Percentiles rank a stretch among this genome's conserved stretches.
phyloP scores from a whole-genome alignment of 768 basidiomycete species.

The Pulveroboletus sp. region DNA sequence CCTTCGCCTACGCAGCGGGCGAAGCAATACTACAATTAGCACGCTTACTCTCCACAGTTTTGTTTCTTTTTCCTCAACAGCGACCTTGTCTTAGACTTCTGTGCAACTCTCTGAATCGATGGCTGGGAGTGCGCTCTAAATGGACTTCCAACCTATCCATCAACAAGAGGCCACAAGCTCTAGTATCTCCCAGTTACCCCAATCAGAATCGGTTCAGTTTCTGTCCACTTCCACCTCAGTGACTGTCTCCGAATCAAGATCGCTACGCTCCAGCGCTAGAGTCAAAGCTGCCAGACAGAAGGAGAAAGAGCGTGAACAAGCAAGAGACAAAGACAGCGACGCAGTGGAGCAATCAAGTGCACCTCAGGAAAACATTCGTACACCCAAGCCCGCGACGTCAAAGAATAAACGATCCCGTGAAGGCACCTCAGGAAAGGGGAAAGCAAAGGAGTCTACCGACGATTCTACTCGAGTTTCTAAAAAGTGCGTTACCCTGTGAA shows the following conservation, averaged over 20 bases:
- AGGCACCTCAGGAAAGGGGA: slow-evolving; percentile 49
- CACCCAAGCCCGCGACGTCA: slow-evolving; percentile 34
- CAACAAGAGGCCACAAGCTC: slow-evolving; percentile 67
- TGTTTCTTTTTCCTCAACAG: slow-evolving; percentile 24
- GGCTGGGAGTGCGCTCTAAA: slow-evolving; percentile 87
- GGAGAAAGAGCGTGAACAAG: slow-evolving; percentile 51
- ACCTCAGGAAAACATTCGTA: slow-evolving; percentile 41
- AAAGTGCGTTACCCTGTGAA: slow-evolving; percentile 49
- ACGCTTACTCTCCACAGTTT: slow-evolving; percentile 12
- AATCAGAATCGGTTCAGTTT: slow-evolving; percentile 33
- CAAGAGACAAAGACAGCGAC: slow-evolving; percentile 52
- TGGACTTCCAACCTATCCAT: slow-evolving; percentile 80
- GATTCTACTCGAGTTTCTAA: slow-evolving; percentile 50
- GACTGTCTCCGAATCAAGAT: slow-evolving; percentile 47
- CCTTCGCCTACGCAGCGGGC: slow-evolving; percentile 22
- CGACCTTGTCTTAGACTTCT: slow-evolving; percentile 23
- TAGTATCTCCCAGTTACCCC: slow-evolving; percentile 43
- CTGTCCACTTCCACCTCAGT: slow-evolving; percentile 33
- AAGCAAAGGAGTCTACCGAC: slow-evolving; percentile 55
- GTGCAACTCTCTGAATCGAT: slow-evolving; percentile 50
- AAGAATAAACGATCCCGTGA: slow-evolving; percentile 53
- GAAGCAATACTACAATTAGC: slow-evolving; percentile 24
- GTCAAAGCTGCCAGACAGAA: slow-evolving; percentile 72
- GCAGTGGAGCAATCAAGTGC: slow-evolving; percentile 37
- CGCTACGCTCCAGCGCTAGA: slow-evolving; percentile 70